phyloP scores from a whole-genome alignment of 2,329 filamentous ascomycete species.

The Onygena corvina region DNA sequence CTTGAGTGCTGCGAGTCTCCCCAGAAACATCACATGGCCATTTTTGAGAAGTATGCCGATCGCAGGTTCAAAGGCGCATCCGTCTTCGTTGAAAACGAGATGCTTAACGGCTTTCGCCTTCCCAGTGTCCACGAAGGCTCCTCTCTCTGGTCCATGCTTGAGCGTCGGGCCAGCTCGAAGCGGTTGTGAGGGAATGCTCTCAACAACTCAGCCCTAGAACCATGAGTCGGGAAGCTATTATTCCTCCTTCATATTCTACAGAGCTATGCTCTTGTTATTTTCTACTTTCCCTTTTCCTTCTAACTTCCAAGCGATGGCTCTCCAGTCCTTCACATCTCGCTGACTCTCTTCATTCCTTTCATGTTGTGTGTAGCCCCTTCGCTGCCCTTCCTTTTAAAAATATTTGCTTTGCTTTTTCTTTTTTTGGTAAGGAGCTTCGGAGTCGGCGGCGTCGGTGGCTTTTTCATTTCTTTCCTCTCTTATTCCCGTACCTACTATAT shows the following conservation, averaged over 20 bases:
- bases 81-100: conserved; percentile 62
- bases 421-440: conserved; percentile 7
- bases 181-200: conserved; percentile 5
- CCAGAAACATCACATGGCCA: conserved; percentile 66
- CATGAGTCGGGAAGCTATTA: neutral
- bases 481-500: neutral
- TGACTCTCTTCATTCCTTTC: conserved; percentile 1
- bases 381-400: conserved; percentile 2
- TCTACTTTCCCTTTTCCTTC: neutral
- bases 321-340: conserved; percentile 4
- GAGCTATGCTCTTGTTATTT: neutral
- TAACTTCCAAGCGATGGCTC: conserved; percentile 3
- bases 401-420: neutral
- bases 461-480: neutral
- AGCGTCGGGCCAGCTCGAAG: conserved; percentile 6
- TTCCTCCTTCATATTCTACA: neutral
- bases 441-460: conserved; percentile 1
- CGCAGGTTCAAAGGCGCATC: conserved; percentile 79
- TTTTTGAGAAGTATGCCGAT: conserved; percentile 86
- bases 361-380: neutral
- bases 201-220: no score
- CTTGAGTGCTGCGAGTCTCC: conserved; percentile 79
- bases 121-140: conserved; percentile 22
- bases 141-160: conserved; percentile 3
- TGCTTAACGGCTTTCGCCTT: conserved; percentile 49